Conservation (phyloP, 768 basidiomycete genomes). For the Coprinopsis strossmayeri region DNA sequence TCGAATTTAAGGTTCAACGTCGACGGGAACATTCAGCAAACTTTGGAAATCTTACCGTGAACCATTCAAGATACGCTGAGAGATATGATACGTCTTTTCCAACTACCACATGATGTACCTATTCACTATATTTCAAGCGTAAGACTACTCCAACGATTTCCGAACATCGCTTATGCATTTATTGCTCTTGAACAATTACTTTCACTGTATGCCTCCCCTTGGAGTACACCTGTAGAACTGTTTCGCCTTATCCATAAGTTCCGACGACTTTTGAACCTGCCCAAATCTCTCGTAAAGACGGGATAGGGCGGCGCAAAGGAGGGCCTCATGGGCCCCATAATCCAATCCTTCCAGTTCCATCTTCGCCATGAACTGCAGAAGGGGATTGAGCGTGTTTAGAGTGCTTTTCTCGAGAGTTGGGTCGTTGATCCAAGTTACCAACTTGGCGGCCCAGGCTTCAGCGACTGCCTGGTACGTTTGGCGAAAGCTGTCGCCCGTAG, state of each 20-base stretch:
- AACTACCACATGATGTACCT: not conserved
- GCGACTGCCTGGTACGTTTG: not conserved
- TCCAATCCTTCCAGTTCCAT: not conserved
- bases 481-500: not conserved
- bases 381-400: not conserved
- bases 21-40: not conserved
- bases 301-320: too few species aligned
- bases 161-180: too few species aligned
- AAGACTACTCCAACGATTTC: too few species aligned
- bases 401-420: not conserved
- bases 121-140: not conserved
- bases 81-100: not conserved
- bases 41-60: not conserved
- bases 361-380: not conserved
- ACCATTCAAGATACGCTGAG: not conserved
- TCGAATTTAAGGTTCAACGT: not conserved
- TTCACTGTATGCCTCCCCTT: too few species aligned
- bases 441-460: not conserved
- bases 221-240: too few species aligned
- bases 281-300: too few species aligned
- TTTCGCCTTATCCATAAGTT: too few species aligned
- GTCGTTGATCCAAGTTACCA: not conserved
- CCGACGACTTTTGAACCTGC: too few species aligned
- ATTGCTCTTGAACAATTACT: too few species aligned
- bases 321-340: not conserved